A percentile compares a stretch with the other conserved stretches of the same genome.
Conservation (phyloP, 2,329 filamentous ascomycete genomes). For the Monosporascus sp. region DNA sequence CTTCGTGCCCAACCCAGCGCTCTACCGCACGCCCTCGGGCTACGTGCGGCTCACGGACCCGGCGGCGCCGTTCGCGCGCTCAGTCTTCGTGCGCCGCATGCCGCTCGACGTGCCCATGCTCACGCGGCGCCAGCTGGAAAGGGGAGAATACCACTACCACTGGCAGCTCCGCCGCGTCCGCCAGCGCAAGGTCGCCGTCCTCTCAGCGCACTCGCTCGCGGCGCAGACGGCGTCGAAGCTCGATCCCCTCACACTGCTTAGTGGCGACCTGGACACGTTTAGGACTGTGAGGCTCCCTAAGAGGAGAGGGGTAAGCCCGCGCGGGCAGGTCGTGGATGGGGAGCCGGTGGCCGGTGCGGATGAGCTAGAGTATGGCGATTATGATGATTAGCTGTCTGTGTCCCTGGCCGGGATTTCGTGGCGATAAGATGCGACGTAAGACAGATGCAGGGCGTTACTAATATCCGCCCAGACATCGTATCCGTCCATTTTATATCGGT, state of each 20-base stretch:
- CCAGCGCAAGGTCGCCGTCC: neutral
- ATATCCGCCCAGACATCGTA: too few relatives aligned
- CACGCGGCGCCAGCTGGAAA: neutral
- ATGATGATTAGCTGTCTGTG: too few relatives aligned
- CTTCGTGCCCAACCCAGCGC: conserved; percentile 34
- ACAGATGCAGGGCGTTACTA: too few relatives aligned
- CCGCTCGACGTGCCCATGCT: conserved; percentile 2
- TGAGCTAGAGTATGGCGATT: too few relatives aligned
- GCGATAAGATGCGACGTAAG: too few relatives aligned
- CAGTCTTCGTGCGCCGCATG: conserved; percentile 8
- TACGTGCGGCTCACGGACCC: conserved; percentile 31
- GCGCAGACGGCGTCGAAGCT: conserved; percentile 7
- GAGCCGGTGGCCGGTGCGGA: too few relatives aligned
- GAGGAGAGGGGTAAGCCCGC: too few relatives aligned
- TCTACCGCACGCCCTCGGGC: conserved; percentile 32
- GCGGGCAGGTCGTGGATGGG: too few relatives aligned
- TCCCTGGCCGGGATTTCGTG: too few relatives aligned
- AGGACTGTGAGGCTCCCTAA: conserved; percentile 4
- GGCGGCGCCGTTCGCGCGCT: conserved; percentile 5
- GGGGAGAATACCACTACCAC: neutral
- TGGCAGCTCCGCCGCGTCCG: neutral
- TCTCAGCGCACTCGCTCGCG: conserved; percentile 13
- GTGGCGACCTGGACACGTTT: conserved; percentile 1
- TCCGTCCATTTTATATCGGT: too few relatives aligned
- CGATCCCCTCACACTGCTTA: conserved; percentile 9